Base-by-base conservation (phyloP, 2,329 filamentous ascomycete genomes). In the Colletotrichum destructivum region DNA sequence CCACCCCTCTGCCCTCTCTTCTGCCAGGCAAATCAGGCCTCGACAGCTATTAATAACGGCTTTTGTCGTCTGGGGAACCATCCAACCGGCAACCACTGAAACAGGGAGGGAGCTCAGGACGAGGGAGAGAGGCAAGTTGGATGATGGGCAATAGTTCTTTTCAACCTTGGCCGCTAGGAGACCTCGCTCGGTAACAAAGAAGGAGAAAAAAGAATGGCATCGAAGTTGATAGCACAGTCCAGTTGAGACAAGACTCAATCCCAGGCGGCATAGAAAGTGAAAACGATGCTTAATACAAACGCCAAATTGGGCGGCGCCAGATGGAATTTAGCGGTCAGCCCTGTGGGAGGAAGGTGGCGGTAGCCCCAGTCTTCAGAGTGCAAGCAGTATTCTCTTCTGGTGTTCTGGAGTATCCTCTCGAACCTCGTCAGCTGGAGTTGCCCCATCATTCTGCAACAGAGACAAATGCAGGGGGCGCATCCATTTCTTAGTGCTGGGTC, bases 391-490 rank as follows among this genome's bases (percentile, higher is more conserved):
- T 38, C 35, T 26, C 31, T 23, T 16, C n/a, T 23, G 16, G 23
- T 42, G 59, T 16, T 42, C 21, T 35, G 51, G 18, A 35, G 21
- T 18, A 21, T 23, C 51, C 16, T 47, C 38, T 65, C 31, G 35
- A 62, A 26, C 57, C 51, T 69, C 46, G 52, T 60, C 52, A 63
- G 65, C 46, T 60, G 69, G 26, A 55, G 54, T 44, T 44, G 57
- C 59, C 54, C 69, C 69, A 71, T 61, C 56, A 49, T 71, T 71
- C 69, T 71, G 69, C 69, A 69, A 71, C 69, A 71, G 57, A 69
- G 59, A 55, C 69, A 66, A 72, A 72, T 72, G 69, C 69, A 72
- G 69, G 69, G 69, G 69, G 31, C 38, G 68, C 69, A 55, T 54
- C 55, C 66, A 64, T 61, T 52, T 21, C 31, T 40, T 38, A 55